Evolutionary conservation across 805 yeast genomes (phyloP), one percentile per base, ranked within the genome.

Genomic region (Starmerella gropengiesseri): DNA sequence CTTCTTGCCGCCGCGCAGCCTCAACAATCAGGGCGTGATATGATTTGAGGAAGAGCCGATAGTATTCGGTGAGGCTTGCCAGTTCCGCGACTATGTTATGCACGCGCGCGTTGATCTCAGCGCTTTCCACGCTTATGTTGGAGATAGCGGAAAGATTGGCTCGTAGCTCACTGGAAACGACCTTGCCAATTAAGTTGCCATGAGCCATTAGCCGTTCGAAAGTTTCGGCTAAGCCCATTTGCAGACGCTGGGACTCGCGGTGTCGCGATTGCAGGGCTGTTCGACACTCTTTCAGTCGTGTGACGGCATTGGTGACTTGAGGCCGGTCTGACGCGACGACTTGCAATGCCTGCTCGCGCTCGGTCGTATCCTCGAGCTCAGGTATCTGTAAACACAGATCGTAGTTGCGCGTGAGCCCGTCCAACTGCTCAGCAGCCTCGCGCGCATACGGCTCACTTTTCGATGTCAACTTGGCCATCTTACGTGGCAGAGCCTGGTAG

Each of bases 371-470:
- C 6, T 65, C 47, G 13, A 63, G 51, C 4, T 61, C 60, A 3
- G 64, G 55, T 8, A 74, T 81, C 47, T 71, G 62, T 11, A 63
- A 52, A 51, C 94, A 81, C 56, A 82, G 85, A 59, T 86, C 95
- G 54, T 77, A 84, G 61, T 86, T 95, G 41, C 74, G 74, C 9
- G 94, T 79, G 36, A 86, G 64, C 54, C 86, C 74, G 43, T 75
- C 77, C 26, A 87, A 63, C 14, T 80, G 65, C 2, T 71, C 68
- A 1, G 83, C 93, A 60, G 84, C 68, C 41, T 81, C 91, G 45
- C 70, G 68, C 41, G 84, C 94, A 41, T 55, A 54, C 3, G 44
- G 52, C n/a, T 63, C 63, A 5, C 59, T 44, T 1, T 46, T 25
- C 7, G 51, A 46, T 9, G 48, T 26, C 14, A 47, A 14, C 13